Evolutionary conservation across 2,329 filamentous ascomycete species (phyloP), one percentile per base, ranked within the genome.

Genomic region (Microsporum ferrugineum): DNA sequence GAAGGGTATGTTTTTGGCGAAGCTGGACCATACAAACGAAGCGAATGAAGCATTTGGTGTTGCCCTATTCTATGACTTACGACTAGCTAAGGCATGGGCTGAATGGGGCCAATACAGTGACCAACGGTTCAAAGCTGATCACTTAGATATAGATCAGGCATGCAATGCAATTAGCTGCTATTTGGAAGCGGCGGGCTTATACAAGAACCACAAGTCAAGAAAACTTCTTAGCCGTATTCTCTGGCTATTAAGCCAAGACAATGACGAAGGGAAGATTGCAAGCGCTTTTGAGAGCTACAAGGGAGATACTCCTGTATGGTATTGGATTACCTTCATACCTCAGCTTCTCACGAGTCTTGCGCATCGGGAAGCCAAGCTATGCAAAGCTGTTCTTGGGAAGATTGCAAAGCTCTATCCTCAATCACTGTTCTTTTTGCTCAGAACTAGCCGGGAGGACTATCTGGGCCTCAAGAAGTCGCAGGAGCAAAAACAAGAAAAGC

Each of bases 41-140:
- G 91, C 94, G 3, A 91, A 96, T 67, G 87, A 90, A 62, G 92
- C 95, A 0, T 99, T 95, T 71, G 94, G 94, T 57, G 95, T 91
- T 58, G 95, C 94, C 0, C 76, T 99, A 63, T 97, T 92, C 77
- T 97, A 96, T 68, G 95, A 99, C 68, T 89, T 99, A 67, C 88
- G 91, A 67, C 84, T 96, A 57, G 89, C 94, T 2, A 99, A 99
- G 76, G 94, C 94, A 2, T 99, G 94, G 94, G 92, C 94, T 14
- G 94, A 99, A 77, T 99, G 94, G 94, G 94, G 94, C 58, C 91
- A 95, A 70, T 99, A 96, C 80, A 97, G 95, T 70, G 94, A 99
- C 72, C 86, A 90, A 67, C 87, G 94, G 61, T 99, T 97, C 80
- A 97, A 96, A 76, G 88, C 91, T 60, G 88, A 96, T 65, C 88